Evolutionary conservation across 192 early-diverging fungal genomes (phyloP), one percentile per base, ranked within the genome.

Genomic region (Coemansia sp.): DNA sequence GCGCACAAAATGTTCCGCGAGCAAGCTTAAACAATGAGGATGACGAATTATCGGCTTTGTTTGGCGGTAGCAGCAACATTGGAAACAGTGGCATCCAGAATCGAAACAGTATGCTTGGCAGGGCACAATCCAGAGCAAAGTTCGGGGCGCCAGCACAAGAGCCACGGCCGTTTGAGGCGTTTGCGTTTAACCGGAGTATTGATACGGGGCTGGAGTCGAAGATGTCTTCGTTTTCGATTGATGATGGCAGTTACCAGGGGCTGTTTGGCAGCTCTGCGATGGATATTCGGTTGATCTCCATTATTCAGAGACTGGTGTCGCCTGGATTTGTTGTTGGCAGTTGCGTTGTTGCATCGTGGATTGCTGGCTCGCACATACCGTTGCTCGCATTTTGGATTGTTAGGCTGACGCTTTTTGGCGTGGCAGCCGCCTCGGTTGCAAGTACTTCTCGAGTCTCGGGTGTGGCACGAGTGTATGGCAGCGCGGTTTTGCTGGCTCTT

Each of bases 231-330:
- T 79, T 79, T 24, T 67, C 76, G 11, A 19, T 79, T 5, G 70
- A 73, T 6, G 75, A 67, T 29, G 76, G 66, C 12, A 73, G 70
- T 57, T 69, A 78, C 63, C 76, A 78, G 66, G 75, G 75, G 1
- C 49, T 69, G 37, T 66, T 78, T 51, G 66, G 70, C 63, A 70
- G 66, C 38, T 24, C 21, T 10, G 64, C 66, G 10, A 69, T 79
- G 70, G 76, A 79, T 39, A 63, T 12, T 11, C 29, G 63, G 49
- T 25, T 78, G 49, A 61, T 77, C 4, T 53, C 54, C 3, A 29
- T 22, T 1, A 15, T 67, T 50, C 69, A 59, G 22, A 51, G 66
- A 17, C 47, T 59, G 17, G 37, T 17, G 3, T 52, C 59, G 8
- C 35, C 62, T 7, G 50, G 58, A 37, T 15, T 50, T 15, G 1